Percentiles rank a stretch among this genome's conserved stretches.
These are phyloP conservation scores for Brassica juncea DNA, from an alignment of 345 rosid species.

Conservation along the genomic window DNA sequence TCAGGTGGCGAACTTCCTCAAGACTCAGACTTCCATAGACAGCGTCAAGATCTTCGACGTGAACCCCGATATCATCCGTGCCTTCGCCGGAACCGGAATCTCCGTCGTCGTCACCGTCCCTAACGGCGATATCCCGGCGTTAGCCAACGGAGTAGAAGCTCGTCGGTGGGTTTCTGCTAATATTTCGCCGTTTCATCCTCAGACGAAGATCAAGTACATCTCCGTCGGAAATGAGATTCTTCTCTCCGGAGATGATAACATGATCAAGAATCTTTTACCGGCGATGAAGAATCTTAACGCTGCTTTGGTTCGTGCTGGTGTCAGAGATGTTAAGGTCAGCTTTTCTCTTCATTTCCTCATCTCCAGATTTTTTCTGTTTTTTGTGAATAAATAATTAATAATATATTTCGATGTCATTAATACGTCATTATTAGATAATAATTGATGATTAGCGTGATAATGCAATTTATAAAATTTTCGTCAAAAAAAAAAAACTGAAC, in stretches of 20 bases:
- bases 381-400: neutral
- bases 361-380: neutral
- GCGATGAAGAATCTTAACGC: constrained; percentile 60
- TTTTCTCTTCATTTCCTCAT: neutral
- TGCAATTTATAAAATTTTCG: neutral
- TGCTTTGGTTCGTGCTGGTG: constrained; percentile 63
- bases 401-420: neutral
- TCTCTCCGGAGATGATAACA: constrained; percentile 40
- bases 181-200: constrained; percentile 63
- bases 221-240: constrained; percentile 77
- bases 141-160: constrained; percentile 45
- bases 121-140: constrained; percentile 62
- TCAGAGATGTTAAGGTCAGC: constrained; percentile 60
- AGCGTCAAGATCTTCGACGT: constrained; percentile 70
- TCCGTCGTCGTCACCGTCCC: constrained; percentile 56
- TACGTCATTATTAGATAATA: neutral
- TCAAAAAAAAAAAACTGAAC: neutral
- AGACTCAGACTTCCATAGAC: constrained; percentile 59
- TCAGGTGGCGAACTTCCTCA: constrained; percentile 68
- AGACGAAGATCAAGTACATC: constrained; percentile 62
- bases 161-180: constrained; percentile 60
- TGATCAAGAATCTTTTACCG: constrained; percentile 59
- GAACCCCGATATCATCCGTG: constrained; percentile 68
- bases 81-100: constrained; percentile 63
- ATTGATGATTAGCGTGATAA: constrained; percentile 16